phyloP scores from a whole-genome alignment of 2,329 filamentous ascomycete genomes.

The Dendryphion nanum region DNA sequence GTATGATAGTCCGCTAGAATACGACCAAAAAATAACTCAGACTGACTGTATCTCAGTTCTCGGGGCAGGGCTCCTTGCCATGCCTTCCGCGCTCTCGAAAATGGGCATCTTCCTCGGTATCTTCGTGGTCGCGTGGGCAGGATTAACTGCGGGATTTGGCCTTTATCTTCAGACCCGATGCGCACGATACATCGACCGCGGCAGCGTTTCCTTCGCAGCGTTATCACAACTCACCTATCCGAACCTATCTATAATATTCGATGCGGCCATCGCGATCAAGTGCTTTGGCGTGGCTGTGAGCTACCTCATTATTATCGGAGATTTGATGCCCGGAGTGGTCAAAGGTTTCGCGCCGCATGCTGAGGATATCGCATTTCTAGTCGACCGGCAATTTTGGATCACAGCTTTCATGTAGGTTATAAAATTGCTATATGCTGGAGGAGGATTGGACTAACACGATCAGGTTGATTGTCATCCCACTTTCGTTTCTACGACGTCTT shows the following conservation, averaged over 20 bases:
- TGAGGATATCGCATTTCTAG: conserved; percentile 67
- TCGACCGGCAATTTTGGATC: conserved; percentile 95
- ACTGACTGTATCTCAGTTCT: conserved; percentile 59
- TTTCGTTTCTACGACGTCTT: conserved; percentile 85
- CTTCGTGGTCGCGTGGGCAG: conserved; percentile 87
- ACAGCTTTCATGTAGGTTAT: conserved; percentile 81
- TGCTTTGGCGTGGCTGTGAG: conserved; percentile 97
- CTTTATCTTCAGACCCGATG: conserved; percentile 93
- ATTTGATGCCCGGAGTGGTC: conserved; percentile 94
- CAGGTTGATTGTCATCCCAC: conserved; percentile 85
- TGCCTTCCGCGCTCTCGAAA: conserved; percentile 93
- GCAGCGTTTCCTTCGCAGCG: conserved; percentile 90
- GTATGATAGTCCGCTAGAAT: conserved; percentile 53
- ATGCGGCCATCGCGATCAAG: conserved; percentile 93
- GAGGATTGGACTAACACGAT: conserved; percentile 10
- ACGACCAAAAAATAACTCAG: not conserved
- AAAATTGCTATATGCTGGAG: conserved; percentile 12
- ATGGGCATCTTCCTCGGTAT: conserved; percentile 89
- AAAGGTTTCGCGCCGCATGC: conserved; percentile 70
- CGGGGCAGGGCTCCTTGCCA: conserved; percentile 87
- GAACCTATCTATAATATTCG: conserved; percentile 91
- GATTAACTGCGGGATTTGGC: conserved; percentile 82
- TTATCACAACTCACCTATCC: conserved; percentile 95
- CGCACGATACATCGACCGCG: conserved; percentile 87
- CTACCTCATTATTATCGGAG: conserved; percentile 97